Percentiles rank a stretch among this genome's conserved stretches.
phyloP scores from a whole-genome alignment of 495 filamentous ascomycete species.

The Penicillium daleae region DNA sequence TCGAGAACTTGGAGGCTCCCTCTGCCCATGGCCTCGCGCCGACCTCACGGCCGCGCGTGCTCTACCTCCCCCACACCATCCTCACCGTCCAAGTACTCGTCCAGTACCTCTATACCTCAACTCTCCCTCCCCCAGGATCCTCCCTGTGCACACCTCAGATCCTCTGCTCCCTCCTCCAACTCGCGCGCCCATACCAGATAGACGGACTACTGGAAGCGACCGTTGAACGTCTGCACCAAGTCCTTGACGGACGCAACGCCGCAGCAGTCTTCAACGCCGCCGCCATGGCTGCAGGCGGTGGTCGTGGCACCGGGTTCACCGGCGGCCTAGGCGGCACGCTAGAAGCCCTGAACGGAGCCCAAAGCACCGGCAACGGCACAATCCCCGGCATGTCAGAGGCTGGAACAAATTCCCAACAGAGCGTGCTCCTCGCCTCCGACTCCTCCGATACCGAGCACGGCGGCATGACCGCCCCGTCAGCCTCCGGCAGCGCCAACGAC shows the following conservation, averaged over 20 bases:
- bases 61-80: slow-evolving; percentile 91
- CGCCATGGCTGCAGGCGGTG: slow-evolving; percentile 96
- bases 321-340: slow-evolving; percentile 49
- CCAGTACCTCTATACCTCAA: slow-evolving; percentile 90
- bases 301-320: slow-evolving; percentile 64
- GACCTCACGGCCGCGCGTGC: slow-evolving; percentile 73
- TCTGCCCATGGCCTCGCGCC: slow-evolving; percentile 63
- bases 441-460: slow-evolving; percentile 54
- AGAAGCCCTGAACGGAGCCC: slow-evolving; percentile 46
- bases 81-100: slow-evolving; percentile 86
- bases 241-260: slow-evolving; percentile 89
- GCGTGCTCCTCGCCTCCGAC: slow-evolving; percentile 42
- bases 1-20: slow-evolving; percentile 49
- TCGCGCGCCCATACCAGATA: slow-evolving; percentile 89
- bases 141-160: slow-evolving; percentile 93
- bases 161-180: slow-evolving; percentile 90
- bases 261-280: slow-evolving; percentile 98
- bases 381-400: slow-evolving; percentile 23
- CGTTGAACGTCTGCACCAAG: slow-evolving; percentile 86
- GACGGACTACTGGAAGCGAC: slow-evolving; percentile 90
- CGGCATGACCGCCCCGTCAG: slow-evolving; percentile 32
- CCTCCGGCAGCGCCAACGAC: slow-evolving; percentile 39
- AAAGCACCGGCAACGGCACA: slow-evolving; percentile 30
- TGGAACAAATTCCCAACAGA: slow-evolving; percentile 32
- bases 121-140: slow-evolving; percentile 72